Conservation (phyloP, 2,329 filamentous ascomycete species). For the Exophiala bonariae region DNA sequence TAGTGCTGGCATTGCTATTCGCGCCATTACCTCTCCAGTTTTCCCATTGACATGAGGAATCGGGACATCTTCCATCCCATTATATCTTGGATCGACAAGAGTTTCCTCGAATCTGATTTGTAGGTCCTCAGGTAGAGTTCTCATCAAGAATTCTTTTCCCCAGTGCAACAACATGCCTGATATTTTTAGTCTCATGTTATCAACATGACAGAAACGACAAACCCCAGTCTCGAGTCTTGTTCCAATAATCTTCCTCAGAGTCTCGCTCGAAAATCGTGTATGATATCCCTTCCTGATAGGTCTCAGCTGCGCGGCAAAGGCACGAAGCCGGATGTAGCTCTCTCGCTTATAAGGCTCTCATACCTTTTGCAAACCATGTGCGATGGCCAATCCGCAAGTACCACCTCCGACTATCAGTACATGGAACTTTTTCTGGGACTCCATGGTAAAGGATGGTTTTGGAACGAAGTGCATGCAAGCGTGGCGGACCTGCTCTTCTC, state of each 20-base stretch:
- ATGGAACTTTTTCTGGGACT: background rate
- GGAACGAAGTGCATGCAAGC: no score
- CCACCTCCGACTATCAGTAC: background rate
- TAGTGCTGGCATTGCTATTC: constrained; percentile 34
- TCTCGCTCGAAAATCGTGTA: constrained; percentile 15
- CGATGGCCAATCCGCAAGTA: constrained; percentile 3
- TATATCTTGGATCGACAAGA: constrained; percentile 36
- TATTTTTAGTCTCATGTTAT: background rate
- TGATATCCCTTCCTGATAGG: constrained; percentile 5
- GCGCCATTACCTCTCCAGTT: constrained; percentile 38
- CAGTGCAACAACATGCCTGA: constrained; percentile 40
- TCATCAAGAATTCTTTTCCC: constrained; percentile 36
- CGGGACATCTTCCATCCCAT: constrained; percentile 26
- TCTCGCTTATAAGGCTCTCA: background rate
- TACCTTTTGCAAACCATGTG: constrained; percentile 5
- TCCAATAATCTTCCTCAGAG: constrained; percentile 5
- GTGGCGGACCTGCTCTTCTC: no score
- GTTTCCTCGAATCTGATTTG: constrained; percentile 30
- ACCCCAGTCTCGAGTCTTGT: constrained; percentile 16
- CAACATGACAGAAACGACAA: background rate
- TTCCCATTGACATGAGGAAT: constrained; percentile 35
- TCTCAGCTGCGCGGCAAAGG: background rate
- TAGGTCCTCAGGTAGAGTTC: constrained; percentile 35
- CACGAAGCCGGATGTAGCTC: background rate
- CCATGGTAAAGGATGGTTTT: no score